These are phyloP conservation scores for Sarocladiaceae sp. DNA, from an alignment of 2,329 filamentous ascomycete genomes.

Conservation along the genomic window DNA sequence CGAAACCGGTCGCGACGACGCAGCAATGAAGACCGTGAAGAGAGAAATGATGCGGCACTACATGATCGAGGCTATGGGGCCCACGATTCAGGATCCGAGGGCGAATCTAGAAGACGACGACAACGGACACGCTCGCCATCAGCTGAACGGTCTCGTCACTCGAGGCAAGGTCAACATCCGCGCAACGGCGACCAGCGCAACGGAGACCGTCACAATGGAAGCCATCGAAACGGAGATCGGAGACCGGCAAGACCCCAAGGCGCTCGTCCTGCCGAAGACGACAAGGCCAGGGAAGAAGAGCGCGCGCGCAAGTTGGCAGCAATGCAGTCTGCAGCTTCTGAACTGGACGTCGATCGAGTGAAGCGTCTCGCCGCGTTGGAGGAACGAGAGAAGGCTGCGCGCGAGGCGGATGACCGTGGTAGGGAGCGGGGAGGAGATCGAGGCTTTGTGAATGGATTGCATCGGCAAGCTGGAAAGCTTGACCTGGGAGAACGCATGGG, in stretches of 20 bases:
- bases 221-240: slow-evolving; percentile 15
- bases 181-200: background rate
- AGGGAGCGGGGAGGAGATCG: slow-evolving; percentile 58
- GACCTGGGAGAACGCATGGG: slow-evolving; percentile 47
- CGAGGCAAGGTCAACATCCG: too few species aligned
- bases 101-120: slow-evolving; percentile 5
- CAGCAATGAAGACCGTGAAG: slow-evolving; percentile 12
- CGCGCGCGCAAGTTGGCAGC: slow-evolving; percentile 62
- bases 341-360: slow-evolving; percentile 64
- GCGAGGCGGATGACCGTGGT: slow-evolving; percentile 60
- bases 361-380: slow-evolving; percentile 61
- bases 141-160: background rate
- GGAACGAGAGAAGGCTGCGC: slow-evolving; percentile 56
- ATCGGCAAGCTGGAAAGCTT: slow-evolving; percentile 50
- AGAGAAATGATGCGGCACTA: too few species aligned
- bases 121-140: background rate
- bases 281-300: slow-evolving; percentile 42
- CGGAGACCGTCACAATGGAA: slow-evolving; percentile 12
- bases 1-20: background rate
- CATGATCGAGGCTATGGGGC: slow-evolving; percentile 8
- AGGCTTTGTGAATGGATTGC: slow-evolving; percentile 57
- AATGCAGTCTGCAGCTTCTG: slow-evolving; percentile 65
- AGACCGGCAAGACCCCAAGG: slow-evolving; percentile 12
- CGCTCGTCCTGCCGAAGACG: slow-evolving; percentile 15
- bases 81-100: slow-evolving; percentile 16